Evolutionary conservation across 2,329 filamentous ascomycete genomes (phyloP).

Genomic region (Thermoascus crustaceus): DNA sequence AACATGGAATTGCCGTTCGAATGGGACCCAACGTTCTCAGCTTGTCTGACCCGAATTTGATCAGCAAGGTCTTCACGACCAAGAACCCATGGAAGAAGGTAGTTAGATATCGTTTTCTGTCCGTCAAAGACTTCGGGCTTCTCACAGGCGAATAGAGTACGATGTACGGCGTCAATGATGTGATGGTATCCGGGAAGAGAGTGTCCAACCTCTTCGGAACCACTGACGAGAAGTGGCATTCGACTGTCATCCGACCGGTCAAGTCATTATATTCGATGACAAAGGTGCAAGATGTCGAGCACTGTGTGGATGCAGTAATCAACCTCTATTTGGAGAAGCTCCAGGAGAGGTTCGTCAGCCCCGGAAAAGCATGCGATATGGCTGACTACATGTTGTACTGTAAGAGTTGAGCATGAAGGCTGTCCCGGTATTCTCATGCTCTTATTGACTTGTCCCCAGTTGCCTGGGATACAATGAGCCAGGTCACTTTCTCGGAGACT

Average conservation of each 20-base stretch:
- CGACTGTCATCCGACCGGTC: conserved; percentile 3
- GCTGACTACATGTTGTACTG: background rate
- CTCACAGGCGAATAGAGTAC: too few relatives aligned
- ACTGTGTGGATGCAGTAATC: conserved; percentile 4
- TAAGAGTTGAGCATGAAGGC: background rate
- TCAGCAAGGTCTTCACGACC: conserved; percentile 1
- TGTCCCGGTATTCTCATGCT: too few relatives aligned
- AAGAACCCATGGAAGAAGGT: conserved; percentile 3
- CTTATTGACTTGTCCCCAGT: background rate
- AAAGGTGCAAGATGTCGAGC: conserved; percentile 3
- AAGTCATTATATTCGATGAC: background rate
- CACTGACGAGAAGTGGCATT: conserved; percentile 9
- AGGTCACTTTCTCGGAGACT: background rate
- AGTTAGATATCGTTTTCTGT: too few relatives aligned
- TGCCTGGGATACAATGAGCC: background rate
- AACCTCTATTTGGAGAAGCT: background rate
- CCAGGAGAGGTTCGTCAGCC: background rate
- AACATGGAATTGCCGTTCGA: conserved; percentile 8
- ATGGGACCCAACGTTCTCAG: conserved; percentile 8
- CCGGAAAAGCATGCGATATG: background rate
- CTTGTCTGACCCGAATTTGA: conserved; percentile 5
- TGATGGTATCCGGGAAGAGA: conserved; percentile 3
- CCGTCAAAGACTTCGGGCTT: too few relatives aligned
- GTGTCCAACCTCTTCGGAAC: conserved; percentile 6
- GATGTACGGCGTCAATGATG: conserved; percentile 1